Evolutionary conservation across 202 grass and related monocot species (phyloP).

Genomic region (Panicum hallii): DNA sequence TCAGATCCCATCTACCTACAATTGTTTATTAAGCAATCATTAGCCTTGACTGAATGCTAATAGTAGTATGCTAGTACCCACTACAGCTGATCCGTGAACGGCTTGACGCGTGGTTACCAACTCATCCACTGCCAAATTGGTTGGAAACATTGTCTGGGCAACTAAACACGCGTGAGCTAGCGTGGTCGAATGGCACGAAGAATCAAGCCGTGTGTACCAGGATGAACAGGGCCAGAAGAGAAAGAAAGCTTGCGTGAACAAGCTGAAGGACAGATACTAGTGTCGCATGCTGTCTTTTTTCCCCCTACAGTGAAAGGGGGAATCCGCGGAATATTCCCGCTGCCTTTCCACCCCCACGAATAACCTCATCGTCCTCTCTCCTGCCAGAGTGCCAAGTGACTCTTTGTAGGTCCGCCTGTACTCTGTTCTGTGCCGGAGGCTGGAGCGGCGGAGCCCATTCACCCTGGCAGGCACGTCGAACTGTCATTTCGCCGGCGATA

Average conservation of each 20-base stretch:
- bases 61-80: neutral
- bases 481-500: slow-evolving; percentile 46
- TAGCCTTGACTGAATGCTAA: slow-evolving; percentile 9
- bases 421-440: neutral
- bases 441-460: neutral
- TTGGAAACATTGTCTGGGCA: neutral
- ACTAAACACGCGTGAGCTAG: neutral
- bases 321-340: slow-evolving; percentile 51
- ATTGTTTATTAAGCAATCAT: slow-evolving; percentile 30
- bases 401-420: slow-evolving; percentile 3
- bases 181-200: neutral
- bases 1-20: slow-evolving; percentile 19
- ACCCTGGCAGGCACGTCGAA: neutral
- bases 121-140: neutral
- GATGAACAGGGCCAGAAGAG: too few species aligned
- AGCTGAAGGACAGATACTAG: slow-evolving; percentile 16
- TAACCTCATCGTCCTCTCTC: slow-evolving; percentile 29
- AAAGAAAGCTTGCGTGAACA: neutral
- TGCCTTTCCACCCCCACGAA: slow-evolving; percentile 25
- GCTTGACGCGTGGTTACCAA: slow-evolving; percentile 30
- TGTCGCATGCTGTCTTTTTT: slow-evolving; percentile 42
- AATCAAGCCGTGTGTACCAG: neutral
- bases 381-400: slow-evolving; percentile 2
- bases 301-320: slow-evolving; percentile 32
- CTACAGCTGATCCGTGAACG: neutral